phyloP scores from a whole-genome alignment of 2,329 filamentous ascomycete genomes.

The Mycosphaerella sp. region DNA sequence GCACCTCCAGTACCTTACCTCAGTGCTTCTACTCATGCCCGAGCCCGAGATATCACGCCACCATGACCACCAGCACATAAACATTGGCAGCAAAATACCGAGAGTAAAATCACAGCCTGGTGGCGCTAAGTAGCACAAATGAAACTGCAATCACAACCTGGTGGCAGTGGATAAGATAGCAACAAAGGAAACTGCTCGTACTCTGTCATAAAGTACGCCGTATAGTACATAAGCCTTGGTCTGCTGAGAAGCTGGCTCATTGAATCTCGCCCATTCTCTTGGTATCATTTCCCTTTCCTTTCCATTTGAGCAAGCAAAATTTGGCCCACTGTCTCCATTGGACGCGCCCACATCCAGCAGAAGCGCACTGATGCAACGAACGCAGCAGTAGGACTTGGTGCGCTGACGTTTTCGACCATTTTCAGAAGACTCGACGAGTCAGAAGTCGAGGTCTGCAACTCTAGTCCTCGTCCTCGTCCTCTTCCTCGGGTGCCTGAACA shows the following conservation, averaged over 20 bases:
- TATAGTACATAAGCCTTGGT: slow-evolving; percentile 19
- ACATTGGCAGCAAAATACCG: too few relatives aligned
- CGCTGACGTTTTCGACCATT: not conserved
- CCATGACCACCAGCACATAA: too few relatives aligned
- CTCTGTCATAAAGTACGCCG: slow-evolving; percentile 7
- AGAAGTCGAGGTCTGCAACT: not conserved
- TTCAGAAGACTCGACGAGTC: not conserved
- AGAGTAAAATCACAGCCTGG: too few relatives aligned
- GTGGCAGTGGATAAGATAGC: not conserved
- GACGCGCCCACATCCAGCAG: slow-evolving; percentile 1
- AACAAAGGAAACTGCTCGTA: slow-evolving; percentile 8
- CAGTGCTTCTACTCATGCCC: too few relatives aligned
- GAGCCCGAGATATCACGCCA: too few relatives aligned
- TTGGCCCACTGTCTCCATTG: slow-evolving; percentile 15
- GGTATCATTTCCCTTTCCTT: slow-evolving; percentile 20
- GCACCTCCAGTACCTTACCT: too few relatives aligned
- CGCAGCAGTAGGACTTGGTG: not conserved
- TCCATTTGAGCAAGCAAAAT: slow-evolving; percentile 16
- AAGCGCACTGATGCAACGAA: not conserved
- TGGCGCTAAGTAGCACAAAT: too few relatives aligned
- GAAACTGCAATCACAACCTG: too few relatives aligned
- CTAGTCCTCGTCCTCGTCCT: slow-evolving; percentile 37
- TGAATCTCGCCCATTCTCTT: slow-evolving; percentile 11
- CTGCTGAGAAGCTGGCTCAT: slow-evolving; percentile 20
- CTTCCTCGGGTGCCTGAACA: slow-evolving; percentile 35